phyloP scores from a whole-genome alignment of 345 rosid species.

The Eucalyptus sp. region DNA sequence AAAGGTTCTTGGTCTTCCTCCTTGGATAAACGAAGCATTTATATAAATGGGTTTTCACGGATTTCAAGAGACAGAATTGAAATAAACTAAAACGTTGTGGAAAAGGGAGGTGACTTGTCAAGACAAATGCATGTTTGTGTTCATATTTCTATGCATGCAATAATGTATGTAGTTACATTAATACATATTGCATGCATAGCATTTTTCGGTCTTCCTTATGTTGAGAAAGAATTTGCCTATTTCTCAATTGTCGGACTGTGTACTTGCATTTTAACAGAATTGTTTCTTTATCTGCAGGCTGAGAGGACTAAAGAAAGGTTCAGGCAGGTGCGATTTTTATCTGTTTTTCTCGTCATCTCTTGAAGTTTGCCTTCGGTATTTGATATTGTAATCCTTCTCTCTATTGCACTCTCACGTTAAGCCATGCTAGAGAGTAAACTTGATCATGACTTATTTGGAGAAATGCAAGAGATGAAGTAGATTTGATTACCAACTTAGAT shows the following conservation, averaged over 20 bases:
- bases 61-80: background rate
- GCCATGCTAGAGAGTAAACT: background rate
- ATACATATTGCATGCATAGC: background rate
- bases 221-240: background rate
- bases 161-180: background rate
- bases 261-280: background rate
- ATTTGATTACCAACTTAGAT: background rate
- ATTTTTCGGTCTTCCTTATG: background rate
- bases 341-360: background rate
- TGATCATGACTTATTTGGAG: background rate
- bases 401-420: background rate
- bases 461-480: background rate
- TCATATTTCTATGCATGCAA: background rate
- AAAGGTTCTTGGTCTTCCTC: background rate
- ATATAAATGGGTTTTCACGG: background rate
- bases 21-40: background rate
- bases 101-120: background rate
- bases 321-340: slow-evolving; percentile 34
- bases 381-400: background rate
- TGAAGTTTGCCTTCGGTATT: background rate
- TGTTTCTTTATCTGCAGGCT: slow-evolving; percentile 27
- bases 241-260: background rate
- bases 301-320: slow-evolving; percentile 58
- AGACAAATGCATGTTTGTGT: background rate
- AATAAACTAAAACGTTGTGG: background rate